Evolutionary conservation across 108 stramenopile genomes (phyloP), one percentile per base, ranked within the genome.

Genomic region (Skeletonema costatum): DNA sequence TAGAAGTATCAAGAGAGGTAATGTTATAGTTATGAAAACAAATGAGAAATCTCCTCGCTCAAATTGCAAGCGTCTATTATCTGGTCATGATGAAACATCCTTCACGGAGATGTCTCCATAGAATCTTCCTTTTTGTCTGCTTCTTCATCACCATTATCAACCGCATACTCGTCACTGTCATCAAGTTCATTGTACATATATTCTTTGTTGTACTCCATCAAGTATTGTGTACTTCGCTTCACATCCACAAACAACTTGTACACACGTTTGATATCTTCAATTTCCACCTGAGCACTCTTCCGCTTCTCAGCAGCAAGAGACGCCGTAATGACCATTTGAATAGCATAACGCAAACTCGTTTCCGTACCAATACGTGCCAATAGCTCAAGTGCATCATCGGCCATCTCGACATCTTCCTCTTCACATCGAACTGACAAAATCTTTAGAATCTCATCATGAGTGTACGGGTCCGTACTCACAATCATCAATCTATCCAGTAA

Each of bases 351-450:
- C 68, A 99, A 87, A 56, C 92, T 95, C 1, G 99, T 98, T 92
- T 99, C 98, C 64, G 85, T 88, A 31, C 95, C 98, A 71, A 99
- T 98, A 35, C 97, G 85, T 16, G 98, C 97, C 64, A 99, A 85
- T 25, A 99, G 85, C 63, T 98, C 98, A 53, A 98, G 77, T 2
- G 99, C 98, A 42, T 98, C 96, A 17, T 93, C 91, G 11, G 89
- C 72, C 98, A 99, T 98, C 66, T 98, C 97, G 1, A 99, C 99
- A 76, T 99, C 97, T 83, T 99, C 98, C 85, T 99, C 98, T 32
- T 92, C 92, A 75, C 95, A 95, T 60, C 96, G 79, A 19, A 96
- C 92, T 30, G 77, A 48, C n/a, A 95, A 85, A 70, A 97, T 97
- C 32, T 85, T 82, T 68, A 86, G 86, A 50, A 97, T 84, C 81